Conservation (phyloP, 345 rosid species). For the Erucastrum elatum region DNA sequence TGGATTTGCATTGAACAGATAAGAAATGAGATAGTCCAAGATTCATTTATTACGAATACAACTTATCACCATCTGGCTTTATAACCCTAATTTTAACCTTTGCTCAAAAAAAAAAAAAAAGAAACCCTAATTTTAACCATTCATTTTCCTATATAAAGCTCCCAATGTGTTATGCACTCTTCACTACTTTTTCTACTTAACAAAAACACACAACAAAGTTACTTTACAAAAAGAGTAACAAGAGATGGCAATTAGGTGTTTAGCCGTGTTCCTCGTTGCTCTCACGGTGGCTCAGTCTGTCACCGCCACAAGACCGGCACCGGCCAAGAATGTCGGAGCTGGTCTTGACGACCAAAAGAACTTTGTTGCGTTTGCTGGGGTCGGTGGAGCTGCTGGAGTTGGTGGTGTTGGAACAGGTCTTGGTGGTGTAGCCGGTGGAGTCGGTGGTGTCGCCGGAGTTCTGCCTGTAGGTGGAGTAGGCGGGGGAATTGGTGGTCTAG, state of each 20-base stretch:
- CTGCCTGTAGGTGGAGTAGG: constrained; percentile 35
- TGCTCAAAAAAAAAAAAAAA: too few species aligned
- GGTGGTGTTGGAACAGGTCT: constrained; percentile 14
- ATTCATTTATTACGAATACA: constrained; percentile 1
- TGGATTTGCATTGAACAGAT: constrained; percentile 21
- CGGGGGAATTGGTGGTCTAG: constrained; percentile 40
- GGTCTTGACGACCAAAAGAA: constrained; percentile 71
- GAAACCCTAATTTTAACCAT: constrained; percentile 22
- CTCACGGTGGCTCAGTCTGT: constrained; percentile 29
- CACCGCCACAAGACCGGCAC: constrained; percentile 49
- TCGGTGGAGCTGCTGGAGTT: constrained; percentile 49
- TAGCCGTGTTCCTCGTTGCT: constrained; percentile 25
- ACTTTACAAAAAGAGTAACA: background rate
- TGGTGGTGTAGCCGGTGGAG: constrained; percentile 39
- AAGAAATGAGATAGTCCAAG: constrained; percentile 32
- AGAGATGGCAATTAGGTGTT: constrained; percentile 28
- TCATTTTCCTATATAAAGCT: constrained; percentile 35
- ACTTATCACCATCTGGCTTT: constrained; percentile 24
- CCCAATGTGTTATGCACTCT: background rate
- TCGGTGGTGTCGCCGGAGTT: constrained; percentile 27
- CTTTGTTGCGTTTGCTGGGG: constrained; percentile 49
- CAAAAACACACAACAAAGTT: background rate
- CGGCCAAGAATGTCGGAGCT: constrained; percentile 34
- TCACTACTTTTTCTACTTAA: constrained; percentile 25
- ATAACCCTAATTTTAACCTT: constrained; percentile 18